Evolutionary conservation across 2,329 filamentous ascomycete species (phyloP).

Genomic region (Trichoderma sp.): DNA sequence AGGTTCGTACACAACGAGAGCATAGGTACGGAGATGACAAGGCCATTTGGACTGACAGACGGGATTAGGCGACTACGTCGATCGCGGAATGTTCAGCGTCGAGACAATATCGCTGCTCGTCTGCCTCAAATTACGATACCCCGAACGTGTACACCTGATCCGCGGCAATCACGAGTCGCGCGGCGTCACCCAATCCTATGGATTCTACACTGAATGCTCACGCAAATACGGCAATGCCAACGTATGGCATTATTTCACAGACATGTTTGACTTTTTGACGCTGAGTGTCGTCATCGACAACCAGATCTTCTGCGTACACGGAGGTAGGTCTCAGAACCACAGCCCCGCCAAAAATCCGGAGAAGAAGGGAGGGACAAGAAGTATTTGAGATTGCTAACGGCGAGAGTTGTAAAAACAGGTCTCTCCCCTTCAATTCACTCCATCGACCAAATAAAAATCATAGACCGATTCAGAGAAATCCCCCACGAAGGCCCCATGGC

Average conservation of each 20-base stretch:
- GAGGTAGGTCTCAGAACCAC: constrained; percentile 58
- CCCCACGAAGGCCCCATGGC: constrained; percentile 99
- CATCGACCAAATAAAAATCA: constrained; percentile 99
- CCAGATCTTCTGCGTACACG: constrained; percentile 98
- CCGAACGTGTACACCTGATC: constrained; percentile 91
- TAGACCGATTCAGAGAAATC: constrained; percentile 97
- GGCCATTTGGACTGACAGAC: neutral
- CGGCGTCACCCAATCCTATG: constrained; percentile 97
- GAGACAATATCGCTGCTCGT: constrained; percentile 98
- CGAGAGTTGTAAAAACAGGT: constrained; percentile 49
- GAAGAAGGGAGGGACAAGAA: neutral
- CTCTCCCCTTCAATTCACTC: constrained; percentile 91
- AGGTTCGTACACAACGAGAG: constrained; percentile 54
- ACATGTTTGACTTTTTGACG: constrained; percentile 99
- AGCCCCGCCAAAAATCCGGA: neutral
- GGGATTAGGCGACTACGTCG: constrained; percentile 85
- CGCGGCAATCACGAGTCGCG: constrained; percentile 97
- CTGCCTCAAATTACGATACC: constrained; percentile 96
- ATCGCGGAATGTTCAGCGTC: constrained; percentile 97
- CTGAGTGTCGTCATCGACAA: constrained; percentile 97
- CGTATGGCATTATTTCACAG: constrained; percentile 99
- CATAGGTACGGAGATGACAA: neutral
- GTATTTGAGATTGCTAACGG: neutral
- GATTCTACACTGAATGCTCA: constrained; percentile 97
- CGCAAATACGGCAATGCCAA: constrained; percentile 98